Base-by-base conservation (phyloP, 169 alveolate species). In the Amoebophrya sp. region DNA sequence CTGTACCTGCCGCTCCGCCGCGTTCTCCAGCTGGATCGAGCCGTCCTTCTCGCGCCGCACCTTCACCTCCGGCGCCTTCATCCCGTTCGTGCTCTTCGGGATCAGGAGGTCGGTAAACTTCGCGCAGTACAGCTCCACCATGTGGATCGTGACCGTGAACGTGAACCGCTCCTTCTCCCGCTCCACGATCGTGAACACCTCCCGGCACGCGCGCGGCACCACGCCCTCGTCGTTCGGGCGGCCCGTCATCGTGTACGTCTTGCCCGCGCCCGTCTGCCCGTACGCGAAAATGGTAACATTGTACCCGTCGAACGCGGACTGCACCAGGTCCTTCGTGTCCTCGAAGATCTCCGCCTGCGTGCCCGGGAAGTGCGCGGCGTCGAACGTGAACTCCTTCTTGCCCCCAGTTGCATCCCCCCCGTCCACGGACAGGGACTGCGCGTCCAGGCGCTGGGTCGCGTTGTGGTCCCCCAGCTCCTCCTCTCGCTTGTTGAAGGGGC, bases 231-330 rank as follows among this genome's bases (percentile, higher is more conserved):
- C 88, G 41, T n/a, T 40, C 23, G 0, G 0, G 0, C 5, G 15
- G 40, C 88, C 88, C 7, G 39, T 20, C 95, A 95, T 95, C 39
- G 95, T 93, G 92, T 92, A 94, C 18, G 96, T 93, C 87, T 95
- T 95, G 42, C 96, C 96, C 39, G 94, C 90, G 34, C 96, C 96
- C 7, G 96, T 95, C 89, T 95, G 90, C 13, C 96, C 96, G 78
- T 95, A 95, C 4, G 96, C 96, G 90, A 95, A 95, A 29, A 95
- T 92, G 29, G 95, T 93, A 29, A 94, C 96, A 89, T 95, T 95
- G 90, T 94, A 94, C 7, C 97, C 97, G 69, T 95, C 95, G 67
- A 93, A 88, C 15, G 94, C 93, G 18, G 93, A 91, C 50, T 69
- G 90, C n/a, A 89, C 91, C 87, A 91, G 40, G 42, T 89, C 92